phyloP scores from a whole-genome alignment of 345 rosid genomes.

The Erysimum cheiranthoides region DNA sequence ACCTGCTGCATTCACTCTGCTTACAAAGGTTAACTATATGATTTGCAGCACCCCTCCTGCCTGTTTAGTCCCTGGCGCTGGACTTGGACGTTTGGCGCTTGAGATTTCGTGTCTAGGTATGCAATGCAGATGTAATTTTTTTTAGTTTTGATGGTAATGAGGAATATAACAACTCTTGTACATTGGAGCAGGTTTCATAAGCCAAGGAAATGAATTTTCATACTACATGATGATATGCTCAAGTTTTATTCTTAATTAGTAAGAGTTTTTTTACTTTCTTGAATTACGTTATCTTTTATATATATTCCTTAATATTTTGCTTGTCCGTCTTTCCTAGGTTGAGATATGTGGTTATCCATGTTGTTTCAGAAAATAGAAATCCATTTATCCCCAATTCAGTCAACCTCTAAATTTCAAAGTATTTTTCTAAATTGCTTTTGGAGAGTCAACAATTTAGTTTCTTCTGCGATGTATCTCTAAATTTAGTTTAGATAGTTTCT shows the following conservation, averaged over 20 bases:
- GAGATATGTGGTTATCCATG: constrained; percentile 14
- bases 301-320: not conserved
- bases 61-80: constrained; percentile 99
- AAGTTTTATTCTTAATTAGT: constrained; percentile 93
- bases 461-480: not conserved
- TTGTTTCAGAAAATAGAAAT: not conserved
- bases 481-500: not conserved
- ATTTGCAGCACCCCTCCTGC: constrained; percentile 71
- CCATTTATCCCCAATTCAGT: not conserved
- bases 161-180: constrained; percentile 28
- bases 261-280: constrained; percentile 47
- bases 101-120: constrained; percentile 94
- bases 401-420: not conserved
- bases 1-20: constrained; percentile 20
- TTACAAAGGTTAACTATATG: constrained; percentile 35
- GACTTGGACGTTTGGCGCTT: constrained; percentile 95
- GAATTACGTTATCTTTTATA: not conserved
- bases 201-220: constrained; percentile 99
- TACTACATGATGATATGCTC: constrained; percentile 99
- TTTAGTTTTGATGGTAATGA: not conserved
- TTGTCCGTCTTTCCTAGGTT: not conserved
- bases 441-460: constrained; percentile 12
- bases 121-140: constrained; percentile 29
- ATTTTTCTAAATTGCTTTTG: constrained; percentile 7
- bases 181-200: constrained; percentile 75